Evolutionary conservation across 345 rosid species (phyloP).

Genomic region (Excoecaria agallocha): DNA sequence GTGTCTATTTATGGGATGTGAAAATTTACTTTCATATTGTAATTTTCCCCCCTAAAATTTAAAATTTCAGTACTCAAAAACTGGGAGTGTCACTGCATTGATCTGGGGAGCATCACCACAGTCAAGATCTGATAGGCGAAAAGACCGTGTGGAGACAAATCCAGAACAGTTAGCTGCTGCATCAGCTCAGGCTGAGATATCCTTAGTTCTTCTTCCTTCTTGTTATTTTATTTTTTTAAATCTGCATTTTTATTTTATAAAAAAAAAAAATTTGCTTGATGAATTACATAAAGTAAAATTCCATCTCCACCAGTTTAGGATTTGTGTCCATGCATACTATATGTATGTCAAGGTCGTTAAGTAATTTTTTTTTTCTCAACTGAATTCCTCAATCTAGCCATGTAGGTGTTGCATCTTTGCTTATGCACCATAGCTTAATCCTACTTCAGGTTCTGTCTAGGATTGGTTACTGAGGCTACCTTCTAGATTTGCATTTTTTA

Average conservation of each 20-base stretch:
- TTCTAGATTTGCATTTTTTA: not conserved
- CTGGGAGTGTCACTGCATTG: slow-evolving; percentile 73
- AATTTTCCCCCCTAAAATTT: slow-evolving; percentile 19
- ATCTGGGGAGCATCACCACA: slow-evolving; percentile 99
- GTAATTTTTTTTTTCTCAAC: not conserved
- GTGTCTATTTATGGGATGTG: not conserved
- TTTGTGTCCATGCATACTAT: not conserved
- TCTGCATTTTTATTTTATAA: not conserved
- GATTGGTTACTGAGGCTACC: not conserved
- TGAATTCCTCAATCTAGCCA: not conserved
- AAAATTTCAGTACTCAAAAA: slow-evolving; percentile 56
- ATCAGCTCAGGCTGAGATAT: slow-evolving; percentile 96
- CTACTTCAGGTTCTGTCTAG: not conserved
- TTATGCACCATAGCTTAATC: not conserved
- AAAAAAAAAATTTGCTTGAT: not conserved
- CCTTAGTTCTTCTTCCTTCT: slow-evolving; percentile 43
- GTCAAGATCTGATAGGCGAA: slow-evolving; percentile 87
- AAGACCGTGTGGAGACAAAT: slow-evolving; percentile 94
- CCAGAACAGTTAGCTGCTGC: slow-evolving; percentile 99
- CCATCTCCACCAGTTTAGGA: not conserved
- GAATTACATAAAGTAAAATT: not conserved
- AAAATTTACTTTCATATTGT: not conserved
- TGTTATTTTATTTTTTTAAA: not conserved
- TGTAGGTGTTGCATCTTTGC: slow-evolving; percentile 16
- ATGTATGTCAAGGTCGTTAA: slow-evolving; percentile 1